Evolutionary conservation across 352 stramenopile genomes (phyloP), one percentile per base, ranked within the genome.

Genomic region (Phytophthora palmivora): DNA sequence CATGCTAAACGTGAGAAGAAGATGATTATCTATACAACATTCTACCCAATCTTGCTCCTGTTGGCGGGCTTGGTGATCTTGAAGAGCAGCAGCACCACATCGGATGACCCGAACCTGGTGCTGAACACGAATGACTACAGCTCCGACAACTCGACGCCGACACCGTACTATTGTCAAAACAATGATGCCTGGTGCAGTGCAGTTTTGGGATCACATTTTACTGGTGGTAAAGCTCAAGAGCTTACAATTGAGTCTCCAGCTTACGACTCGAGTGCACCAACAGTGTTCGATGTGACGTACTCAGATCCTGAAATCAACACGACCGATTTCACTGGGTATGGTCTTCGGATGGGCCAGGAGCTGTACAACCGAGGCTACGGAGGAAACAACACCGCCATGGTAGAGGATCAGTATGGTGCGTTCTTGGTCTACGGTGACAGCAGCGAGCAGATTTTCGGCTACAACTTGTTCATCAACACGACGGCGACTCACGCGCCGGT

Each of bases 381-480:
- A 28, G 16, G 1, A 12, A 43, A 70, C 41, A 55, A 33, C 9
- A 32, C 33, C 5, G 19, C 8, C 2, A 9, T 22, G 11, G 58
- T 69, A 15, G 21, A 58, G 18, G 55, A 58, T 6, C 76, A 83
- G 32, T 80, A 74, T 21, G 74, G 74, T 14, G 64, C 57, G 1
- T 76, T 71, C 46, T 33, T 82, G 45, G 60, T 86, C 0, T 66
- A 81, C 38, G 68, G 70, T 4, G 70, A 72, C 22, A 58, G 51
- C 14, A 53, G 56, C 4, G 36, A 55, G 11, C 72, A 77, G 28
- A 36, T 79, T 15, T 45, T 86, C 24, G 69, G 74, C 26, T 84
- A 87, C 66, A 81, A 79, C 22, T 21, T 82, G 36, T 68, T 82
- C n/a, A 45, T 77, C 11, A 87, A 87, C 65, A 81, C 77, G 18